Percentiles rank a stretch among this genome's conserved stretches.
Evolutionary conservation across 2,329 filamentous ascomycete genomes (phyloP).

Genomic region (Dactylellina haptotyla): DNA sequence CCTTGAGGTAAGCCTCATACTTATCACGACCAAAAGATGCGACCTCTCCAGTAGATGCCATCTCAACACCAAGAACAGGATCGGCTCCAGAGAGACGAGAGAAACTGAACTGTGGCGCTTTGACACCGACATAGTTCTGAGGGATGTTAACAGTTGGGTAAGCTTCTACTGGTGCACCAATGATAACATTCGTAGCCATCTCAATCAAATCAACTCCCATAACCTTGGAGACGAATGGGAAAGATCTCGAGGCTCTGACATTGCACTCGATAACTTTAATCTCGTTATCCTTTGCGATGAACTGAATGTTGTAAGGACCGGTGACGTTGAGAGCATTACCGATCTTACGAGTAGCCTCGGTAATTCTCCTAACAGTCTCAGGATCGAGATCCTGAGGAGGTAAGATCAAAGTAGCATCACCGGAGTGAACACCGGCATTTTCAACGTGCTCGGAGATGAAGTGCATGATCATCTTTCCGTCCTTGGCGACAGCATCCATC

Average conservation of each 20-base stretch:
- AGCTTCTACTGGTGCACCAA: slow-evolving; percentile 80
- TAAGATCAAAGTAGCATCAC: slow-evolving; percentile 93
- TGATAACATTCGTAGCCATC: slow-evolving; percentile 98
- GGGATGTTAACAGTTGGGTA: slow-evolving; percentile 82
- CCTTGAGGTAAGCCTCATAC: slow-evolving; percentile 98
- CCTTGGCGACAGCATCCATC: slow-evolving; percentile 95
- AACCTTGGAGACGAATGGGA: slow-evolving; percentile 98
- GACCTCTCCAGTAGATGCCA: slow-evolving; percentile 98
- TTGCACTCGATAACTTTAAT: slow-evolving; percentile 99
- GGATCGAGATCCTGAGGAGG: slow-evolving; percentile 91
- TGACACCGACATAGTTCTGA: slow-evolving; percentile 88
- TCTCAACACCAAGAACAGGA: slow-evolving; percentile 95
- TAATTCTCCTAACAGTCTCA: slow-evolving; percentile 89
- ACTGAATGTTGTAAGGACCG: slow-evolving; percentile 98
- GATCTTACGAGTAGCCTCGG: slow-evolving; percentile 95
- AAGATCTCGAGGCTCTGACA: slow-evolving; percentile 92
- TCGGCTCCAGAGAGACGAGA: slow-evolving; percentile 95
- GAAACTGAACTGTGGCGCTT: slow-evolving; percentile 99
- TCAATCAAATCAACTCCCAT: slow-evolving; percentile 98
- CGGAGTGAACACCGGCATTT: slow-evolving; percentile 97
- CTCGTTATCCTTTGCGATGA: slow-evolving; percentile 99
- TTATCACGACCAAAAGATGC: slow-evolving; percentile 95
- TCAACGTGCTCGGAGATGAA: slow-evolving; percentile 99
- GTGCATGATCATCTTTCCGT: slow-evolving; percentile 89
- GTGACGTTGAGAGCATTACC: slow-evolving; percentile 93